A percentile compares a stretch with the other conserved stretches of the same genome.
phyloP scores from a whole-genome alignment of 441 rosid genomes.

The Erysimum cheiri region DNA sequence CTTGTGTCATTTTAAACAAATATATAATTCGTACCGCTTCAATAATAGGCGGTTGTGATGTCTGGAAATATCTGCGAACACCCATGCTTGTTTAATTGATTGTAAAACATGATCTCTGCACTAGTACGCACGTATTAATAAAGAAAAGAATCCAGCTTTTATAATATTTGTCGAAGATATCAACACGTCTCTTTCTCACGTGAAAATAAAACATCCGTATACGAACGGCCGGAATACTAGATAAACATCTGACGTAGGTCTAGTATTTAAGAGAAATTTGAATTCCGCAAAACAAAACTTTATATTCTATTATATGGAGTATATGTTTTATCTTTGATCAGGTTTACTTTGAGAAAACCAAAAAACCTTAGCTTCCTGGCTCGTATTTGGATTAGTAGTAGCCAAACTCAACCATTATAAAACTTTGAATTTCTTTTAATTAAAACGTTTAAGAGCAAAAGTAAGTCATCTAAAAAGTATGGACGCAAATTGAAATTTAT shows the following conservation, averaged over 20 bases:
- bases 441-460: neutral
- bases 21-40: conserved; percentile 10
- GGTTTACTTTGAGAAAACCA: neutral
- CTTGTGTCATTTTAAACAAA: neutral
- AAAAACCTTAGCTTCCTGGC: neutral
- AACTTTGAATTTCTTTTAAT: too few species aligned
- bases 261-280: neutral
- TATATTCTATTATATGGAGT: neutral
- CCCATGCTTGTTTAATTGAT: conserved; percentile 29
- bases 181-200: conserved; percentile 22
- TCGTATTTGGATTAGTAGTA: neutral
- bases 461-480: neutral
- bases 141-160: conserved; percentile 2
- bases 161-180: conserved; percentile 20
- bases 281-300: neutral
- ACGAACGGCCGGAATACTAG: neutral
- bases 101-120: conserved; percentile 34
- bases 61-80: conserved; percentile 31
- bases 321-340: neutral
- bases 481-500: neutral
- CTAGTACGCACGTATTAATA: neutral
- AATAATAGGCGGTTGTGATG: conserved; percentile 37
- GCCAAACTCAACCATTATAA: too few species aligned
- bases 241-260: conserved; percentile 10
- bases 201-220: conserved; percentile 2